Conservation (phyloP, 305 asterid genomes). For the Lippia alba region DNA sequence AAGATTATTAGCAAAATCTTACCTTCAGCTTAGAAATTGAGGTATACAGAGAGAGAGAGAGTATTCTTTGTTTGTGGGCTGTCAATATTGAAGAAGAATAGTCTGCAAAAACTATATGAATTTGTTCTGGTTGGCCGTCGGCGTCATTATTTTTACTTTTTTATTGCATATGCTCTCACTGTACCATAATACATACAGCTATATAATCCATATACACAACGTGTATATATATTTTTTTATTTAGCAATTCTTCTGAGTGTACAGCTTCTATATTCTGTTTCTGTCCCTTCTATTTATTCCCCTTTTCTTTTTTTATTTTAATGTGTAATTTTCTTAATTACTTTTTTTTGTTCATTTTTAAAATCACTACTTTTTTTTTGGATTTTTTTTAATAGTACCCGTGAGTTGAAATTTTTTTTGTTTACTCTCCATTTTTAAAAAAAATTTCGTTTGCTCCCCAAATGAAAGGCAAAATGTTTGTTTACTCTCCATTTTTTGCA, state of each 20-base stretch:
- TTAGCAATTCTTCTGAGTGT: constrained; percentile 32
- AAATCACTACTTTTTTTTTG: constrained; percentile 2
- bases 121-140: constrained; percentile 57
- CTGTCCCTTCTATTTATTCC: constrained; percentile 29
- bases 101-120: constrained; percentile 38
- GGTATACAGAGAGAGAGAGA: constrained; percentile 31
- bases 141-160: constrained; percentile 45
- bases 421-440: too few species aligned
- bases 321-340: constrained; percentile 6
- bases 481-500: too few species aligned
- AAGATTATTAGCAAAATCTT: constrained; percentile 18
- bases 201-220: background rate
- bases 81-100: constrained; percentile 37
- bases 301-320: background rate
- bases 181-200: constrained; percentile 31
- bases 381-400: too few species aligned
- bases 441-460: too few species aligned
- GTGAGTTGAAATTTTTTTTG: too few species aligned
- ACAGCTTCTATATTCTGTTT: constrained; percentile 44
- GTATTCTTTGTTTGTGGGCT: constrained; percentile 37
- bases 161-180: constrained; percentile 26
- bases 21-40: constrained; percentile 34
- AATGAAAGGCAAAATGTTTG: too few species aligned
- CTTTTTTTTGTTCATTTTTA: constrained; percentile 21
- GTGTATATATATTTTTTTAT: background rate